Evolutionary conservation across 2,329 filamentous ascomycete species (phyloP).

Genomic region (Herpomyces periplanetae): DNA sequence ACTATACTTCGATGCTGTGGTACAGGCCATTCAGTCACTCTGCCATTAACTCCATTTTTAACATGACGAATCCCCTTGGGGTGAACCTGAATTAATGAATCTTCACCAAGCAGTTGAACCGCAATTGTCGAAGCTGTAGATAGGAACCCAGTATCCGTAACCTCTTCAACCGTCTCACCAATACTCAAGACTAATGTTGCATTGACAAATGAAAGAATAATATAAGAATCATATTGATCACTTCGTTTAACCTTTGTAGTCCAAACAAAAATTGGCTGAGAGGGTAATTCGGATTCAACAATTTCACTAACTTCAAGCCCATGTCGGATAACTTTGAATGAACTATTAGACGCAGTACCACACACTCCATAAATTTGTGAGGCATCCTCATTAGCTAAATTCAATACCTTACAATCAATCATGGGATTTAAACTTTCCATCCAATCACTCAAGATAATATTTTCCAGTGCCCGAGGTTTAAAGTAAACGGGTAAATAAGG

Average conservation of each 20-base stretch:
- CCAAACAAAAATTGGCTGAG: constrained; percentile 70
- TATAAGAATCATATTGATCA: constrained; percentile 69
- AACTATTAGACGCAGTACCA: constrained; percentile 52
- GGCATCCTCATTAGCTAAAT: constrained; percentile 61
- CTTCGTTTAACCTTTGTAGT: constrained; percentile 47
- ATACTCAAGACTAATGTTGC: constrained; percentile 72
- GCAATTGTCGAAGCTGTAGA: constrained; percentile 58
- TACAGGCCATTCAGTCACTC: constrained; percentile 65
- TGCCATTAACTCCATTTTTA: constrained; percentile 23
- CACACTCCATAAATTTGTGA: constrained; percentile 84
- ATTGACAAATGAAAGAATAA: constrained; percentile 68
- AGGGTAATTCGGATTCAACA: constrained; percentile 63
- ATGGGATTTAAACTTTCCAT: constrained; percentile 66
- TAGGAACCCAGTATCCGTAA: constrained; percentile 67
- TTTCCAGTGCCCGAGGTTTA: constrained; percentile 33
- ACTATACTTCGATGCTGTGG: constrained; percentile 85
- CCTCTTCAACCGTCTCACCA: constrained; percentile 81
- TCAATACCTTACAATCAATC: constrained; percentile 62
- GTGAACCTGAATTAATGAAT: constrained; percentile 70
- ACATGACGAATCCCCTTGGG: constrained; percentile 87
- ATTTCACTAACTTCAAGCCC: constrained; percentile 76
- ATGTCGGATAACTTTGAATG: constrained; percentile 66
- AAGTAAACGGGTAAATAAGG: constrained; percentile 49
- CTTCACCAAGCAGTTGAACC: constrained; percentile 70
- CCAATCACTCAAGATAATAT: constrained; percentile 44